These are phyloP conservation scores for Paecilomyces fulvus DNA, from an alignment of 2,329 filamentous ascomycete species.

Conservation along the genomic window DNA sequence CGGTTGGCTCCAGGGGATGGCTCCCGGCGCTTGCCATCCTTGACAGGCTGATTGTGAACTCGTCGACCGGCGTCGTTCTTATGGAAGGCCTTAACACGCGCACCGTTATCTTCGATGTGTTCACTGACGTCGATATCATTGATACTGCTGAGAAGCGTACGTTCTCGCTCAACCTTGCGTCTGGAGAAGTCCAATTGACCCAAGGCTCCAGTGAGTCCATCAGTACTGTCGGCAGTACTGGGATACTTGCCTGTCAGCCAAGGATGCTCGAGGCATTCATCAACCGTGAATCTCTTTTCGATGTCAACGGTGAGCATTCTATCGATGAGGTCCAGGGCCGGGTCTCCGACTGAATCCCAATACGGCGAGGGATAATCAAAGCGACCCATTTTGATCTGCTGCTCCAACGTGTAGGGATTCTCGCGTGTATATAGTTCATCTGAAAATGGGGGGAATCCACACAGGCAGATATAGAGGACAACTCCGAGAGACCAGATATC, in stretches of 20 bases:
- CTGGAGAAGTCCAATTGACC: slow-evolving; percentile 73
- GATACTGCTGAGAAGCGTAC: slow-evolving; percentile 73
- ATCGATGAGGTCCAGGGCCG: slow-evolving; percentile 87
- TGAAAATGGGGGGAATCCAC: slow-evolving; percentile 93
- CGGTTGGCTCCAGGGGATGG: slow-evolving; percentile 58
- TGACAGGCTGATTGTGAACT: slow-evolving; percentile 33
- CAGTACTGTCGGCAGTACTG: slow-evolving; percentile 74
- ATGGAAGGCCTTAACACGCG: slow-evolving; percentile 62
- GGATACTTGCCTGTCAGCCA: slow-evolving; percentile 63
- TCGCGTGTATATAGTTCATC: slow-evolving; percentile 78
- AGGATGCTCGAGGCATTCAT: slow-evolving; percentile 82
- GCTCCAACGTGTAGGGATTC: slow-evolving; percentile 76
- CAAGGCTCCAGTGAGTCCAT: slow-evolving; percentile 82
- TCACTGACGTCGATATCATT: slow-evolving; percentile 62
- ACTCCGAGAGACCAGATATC: slow-evolving; percentile 98
- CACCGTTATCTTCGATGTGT: slow-evolving; percentile 48
- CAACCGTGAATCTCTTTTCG: slow-evolving; percentile 73
- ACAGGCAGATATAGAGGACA: slow-evolving; percentile 92
- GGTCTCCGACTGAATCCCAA: slow-evolving; percentile 82
- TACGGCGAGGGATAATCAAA: slow-evolving; percentile 97
- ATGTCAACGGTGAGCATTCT: slow-evolving; percentile 87
- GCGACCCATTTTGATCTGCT: slow-evolving; percentile 80
- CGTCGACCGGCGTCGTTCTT: slow-evolving; percentile 55
- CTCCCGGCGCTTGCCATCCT: slow-evolving; percentile 40
- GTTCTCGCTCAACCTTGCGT: slow-evolving; percentile 69